Base-by-base conservation (phyloP, 768 basidiomycete species). In the Goffeauzyma gilvescens region DNA sequence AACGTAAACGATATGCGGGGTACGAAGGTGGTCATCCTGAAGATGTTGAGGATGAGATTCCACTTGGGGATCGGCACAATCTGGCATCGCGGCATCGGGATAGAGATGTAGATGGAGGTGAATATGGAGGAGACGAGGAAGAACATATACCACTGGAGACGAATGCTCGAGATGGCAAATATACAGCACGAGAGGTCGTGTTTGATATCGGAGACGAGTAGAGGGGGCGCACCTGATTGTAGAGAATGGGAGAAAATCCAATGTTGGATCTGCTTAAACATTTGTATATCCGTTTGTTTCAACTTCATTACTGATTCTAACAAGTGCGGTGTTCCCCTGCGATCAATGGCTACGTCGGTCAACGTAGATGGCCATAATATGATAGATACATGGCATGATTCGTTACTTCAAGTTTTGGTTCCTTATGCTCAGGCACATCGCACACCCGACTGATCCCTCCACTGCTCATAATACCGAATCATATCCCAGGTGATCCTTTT, bases 401-500 rank as follows among this genome's bases (percentile, higher is more conserved):
- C n/a, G n/a, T n/a, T n/a, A n/a, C n/a, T n/a, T n/a, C n/a, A n/a
- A n/a, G n/a, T n/a, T n/a, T n/a, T n/a, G n/a, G n/a, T n/a, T n/a
- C n/a, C n/a, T n/a, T n/a, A n/a, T n/a, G n/a, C 33, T 18, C 17
- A 34, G 17, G 24, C 37, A 38, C 56, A 58, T 18, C 55, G 25
- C 2, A 61, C 60, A 10, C 61, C 59, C 27, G 50, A 51, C 27
- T 58, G 57, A 51, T 69, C 69, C 34, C 72, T 61, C 90, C 90
- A 98, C 31, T 66, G 66, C 26, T 73, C 71, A 54, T 80, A 95
- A 49, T 71, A 76, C 33, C 65, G 62, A 33, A 90, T 64, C 52
- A 90, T 75, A 13, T 73, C 72, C 4, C 79, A 75, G 0, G 90
- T 96, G 50, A 95, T 89, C 50, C 90, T 78, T 46, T 72, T 71